Evolutionary conservation across 1,284 basidiomycete species (phyloP).

Genomic region (Cutaneotrichosporon cavernicola): DNA sequence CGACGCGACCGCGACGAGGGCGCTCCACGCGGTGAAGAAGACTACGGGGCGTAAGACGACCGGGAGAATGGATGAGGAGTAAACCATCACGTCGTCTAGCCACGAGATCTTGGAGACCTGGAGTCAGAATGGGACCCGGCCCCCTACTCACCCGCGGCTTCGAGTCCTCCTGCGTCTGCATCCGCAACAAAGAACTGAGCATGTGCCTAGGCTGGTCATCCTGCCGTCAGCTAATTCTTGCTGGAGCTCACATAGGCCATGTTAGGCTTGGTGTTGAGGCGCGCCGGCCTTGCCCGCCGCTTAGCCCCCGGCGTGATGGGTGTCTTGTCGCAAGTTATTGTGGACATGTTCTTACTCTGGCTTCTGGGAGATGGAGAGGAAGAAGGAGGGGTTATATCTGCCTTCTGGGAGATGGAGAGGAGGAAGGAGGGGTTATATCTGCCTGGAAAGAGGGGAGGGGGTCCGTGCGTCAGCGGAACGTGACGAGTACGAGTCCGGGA

Average conservation of each 20-base stretch:
- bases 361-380: neutral
- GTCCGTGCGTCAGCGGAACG: too few species aligned
- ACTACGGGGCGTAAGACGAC: conserved; percentile 62
- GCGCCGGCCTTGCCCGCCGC: neutral
- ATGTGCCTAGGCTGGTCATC: conserved; percentile 18
- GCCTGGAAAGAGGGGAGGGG: too few species aligned
- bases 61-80: conserved; percentile 62
- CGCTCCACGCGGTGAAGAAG: conserved; percentile 74
- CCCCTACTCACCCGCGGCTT: conserved; percentile 42
- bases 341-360: neutral
- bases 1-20: conserved; percentile 45
- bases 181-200: conserved; percentile 39
- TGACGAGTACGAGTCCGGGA: too few species aligned
- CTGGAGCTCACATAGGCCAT: neutral
- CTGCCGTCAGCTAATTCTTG: conserved; percentile 1
- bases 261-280: conserved; percentile 1
- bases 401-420: neutral
- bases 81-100: conserved; percentile 77
- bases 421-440: neutral
- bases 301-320: neutral
- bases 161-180: conserved; percentile 47
- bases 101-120: conserved; percentile 69
- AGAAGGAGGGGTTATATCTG: neutral
- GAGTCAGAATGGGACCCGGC: too few species aligned
- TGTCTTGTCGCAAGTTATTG: neutral